Base-by-base conservation (phyloP, 1,284 basidiomycete genomes). In the Sporisorium exsertum region DNA sequence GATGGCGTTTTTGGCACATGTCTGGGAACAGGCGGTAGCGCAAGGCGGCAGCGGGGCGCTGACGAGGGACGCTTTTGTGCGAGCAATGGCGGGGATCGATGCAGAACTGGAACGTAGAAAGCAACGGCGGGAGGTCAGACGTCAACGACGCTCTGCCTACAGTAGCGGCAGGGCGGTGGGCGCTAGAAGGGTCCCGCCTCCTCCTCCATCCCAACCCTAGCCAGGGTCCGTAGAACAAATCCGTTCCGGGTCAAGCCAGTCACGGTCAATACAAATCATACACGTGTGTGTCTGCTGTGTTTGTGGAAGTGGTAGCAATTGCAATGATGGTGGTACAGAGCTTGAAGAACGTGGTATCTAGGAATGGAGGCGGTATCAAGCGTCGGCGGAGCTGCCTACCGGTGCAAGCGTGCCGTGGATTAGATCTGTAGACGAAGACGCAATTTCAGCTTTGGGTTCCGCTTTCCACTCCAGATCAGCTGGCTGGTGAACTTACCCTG, bases 401-500 rank as follows among this genome's bases (percentile, higher is more conserved):
- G 72, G 72, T 3, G 72, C 56, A 10, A 62, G 64, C 15, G 72
- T 74, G 37, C 66, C 72, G 20, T 65, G 62, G 56, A 74, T 74
- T 27, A 74, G 61, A 13, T 74, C 72, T 74, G 56, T 24, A n/a
- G 33, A 18, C 10, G 16, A 27, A 13, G 13, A 10, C 12, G 22
- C 43, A 32, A 40, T 13, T 33, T 49, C 32, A 37, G 22, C 13
- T 13, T 58, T 49, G n/a, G 15, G 9, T 22, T 37, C 29, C 29
- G 20, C 37, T 15, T 27, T 27, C 22, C 6, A 3, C 15, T 7
- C 24, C 13, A 8, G n/a, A n/a, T n/a, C n/a, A 20, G 9, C 9
- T 20, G 50, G 20, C 9, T 20, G 37, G 37, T 40, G 37, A 4
- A 61, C 80, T 54, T 37, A 84, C 81, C 81, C 59, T 83, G 81